phyloP scores from a whole-genome alignment of 495 filamentous ascomycete species.

The Podospora tetraspora region DNA sequence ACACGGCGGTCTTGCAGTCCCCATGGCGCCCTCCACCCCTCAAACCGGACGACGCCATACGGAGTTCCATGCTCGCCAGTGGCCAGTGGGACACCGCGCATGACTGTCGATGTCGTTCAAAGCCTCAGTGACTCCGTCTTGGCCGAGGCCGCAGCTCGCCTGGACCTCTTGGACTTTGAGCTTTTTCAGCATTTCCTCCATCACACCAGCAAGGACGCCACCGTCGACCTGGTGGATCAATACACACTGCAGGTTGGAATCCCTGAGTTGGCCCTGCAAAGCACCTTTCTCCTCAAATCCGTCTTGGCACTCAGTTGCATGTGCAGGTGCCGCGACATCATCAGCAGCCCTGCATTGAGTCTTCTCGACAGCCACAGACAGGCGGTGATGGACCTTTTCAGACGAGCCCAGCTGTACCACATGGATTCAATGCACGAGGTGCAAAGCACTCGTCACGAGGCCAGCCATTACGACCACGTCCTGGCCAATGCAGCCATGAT shows the following conservation, averaged over 20 bases:
- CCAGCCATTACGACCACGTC: slow-evolving; percentile 30
- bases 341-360: slow-evolving; percentile 19
- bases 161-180: slow-evolving; percentile 32
- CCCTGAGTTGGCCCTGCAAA: slow-evolving; percentile 38
- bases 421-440: slow-evolving; percentile 32
- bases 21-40: not conserved
- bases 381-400: slow-evolving; percentile 29
- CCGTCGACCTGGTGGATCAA: slow-evolving; percentile 33
- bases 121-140: not conserved
- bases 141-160: slow-evolving; percentile 3
- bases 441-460: slow-evolving; percentile 24
- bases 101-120: not conserved
- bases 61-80: not conserved
- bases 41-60: not conserved
- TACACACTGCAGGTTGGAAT: slow-evolving; percentile 40
- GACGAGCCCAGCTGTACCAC: slow-evolving; percentile 32
- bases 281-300: slow-evolving; percentile 39
- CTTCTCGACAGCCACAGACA: slow-evolving; percentile 13
- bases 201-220: slow-evolving; percentile 38
- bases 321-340: slow-evolving; percentile 39
- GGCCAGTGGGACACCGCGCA: not conserved
- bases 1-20: not conserved
- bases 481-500: slow-evolving; percentile 45
- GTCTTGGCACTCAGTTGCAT: slow-evolving; percentile 37
- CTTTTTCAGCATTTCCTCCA: slow-evolving; percentile 39